Percentiles rank a stretch among this genome's conserved stretches.
Conservation (phyloP, 2,329 filamentous ascomycete species). For the Paecilomyces formosus region DNA sequence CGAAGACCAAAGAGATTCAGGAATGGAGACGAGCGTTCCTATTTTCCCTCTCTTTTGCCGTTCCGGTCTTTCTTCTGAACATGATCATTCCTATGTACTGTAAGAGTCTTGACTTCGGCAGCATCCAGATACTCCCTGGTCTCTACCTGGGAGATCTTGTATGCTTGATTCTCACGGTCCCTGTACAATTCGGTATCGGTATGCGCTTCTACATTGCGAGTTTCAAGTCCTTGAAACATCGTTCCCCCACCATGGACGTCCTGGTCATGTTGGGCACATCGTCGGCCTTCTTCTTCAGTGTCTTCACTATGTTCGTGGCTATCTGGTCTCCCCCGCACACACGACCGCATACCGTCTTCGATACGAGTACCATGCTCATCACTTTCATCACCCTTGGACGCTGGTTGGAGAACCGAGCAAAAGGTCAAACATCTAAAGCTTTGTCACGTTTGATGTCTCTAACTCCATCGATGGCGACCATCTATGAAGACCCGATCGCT, state of each 20-base stretch:
- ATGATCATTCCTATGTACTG: slow-evolving; percentile 91
- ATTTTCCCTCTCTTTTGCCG: slow-evolving; percentile 69
- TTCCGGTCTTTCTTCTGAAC: slow-evolving; percentile 85
- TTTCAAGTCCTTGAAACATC: slow-evolving; percentile 87
- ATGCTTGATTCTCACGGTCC: slow-evolving; percentile 77
- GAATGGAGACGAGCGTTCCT: slow-evolving; percentile 83
- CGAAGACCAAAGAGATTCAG: slow-evolving; percentile 92
- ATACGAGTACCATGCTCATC: slow-evolving; percentile 97
- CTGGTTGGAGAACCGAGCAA: slow-evolving; percentile 88
- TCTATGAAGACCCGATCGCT: slow-evolving; percentile 90
- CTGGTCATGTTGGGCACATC: slow-evolving; percentile 90
- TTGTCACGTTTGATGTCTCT: slow-evolving; percentile 92
- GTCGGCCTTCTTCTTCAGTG: slow-evolving; percentile 91
- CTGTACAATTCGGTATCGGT: slow-evolving; percentile 93
- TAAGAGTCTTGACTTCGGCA: slow-evolving; percentile 69
- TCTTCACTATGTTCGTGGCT: slow-evolving; percentile 78
- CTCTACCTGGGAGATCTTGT: slow-evolving; percentile 83
- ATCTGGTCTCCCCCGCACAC: slow-evolving; percentile 66
- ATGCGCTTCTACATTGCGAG: slow-evolving; percentile 88
- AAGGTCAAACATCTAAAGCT: slow-evolving; percentile 92
- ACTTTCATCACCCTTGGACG: slow-evolving; percentile 89
- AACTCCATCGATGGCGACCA: slow-evolving; percentile 92
- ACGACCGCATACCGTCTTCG: slow-evolving; percentile 82
- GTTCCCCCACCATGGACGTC: slow-evolving; percentile 95
- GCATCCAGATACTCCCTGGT: slow-evolving; percentile 58